These are phyloP conservation scores for Trichoderma lentiforme DNA, from an alignment of 2,329 filamentous ascomycete species.

Conservation along the genomic window DNA sequence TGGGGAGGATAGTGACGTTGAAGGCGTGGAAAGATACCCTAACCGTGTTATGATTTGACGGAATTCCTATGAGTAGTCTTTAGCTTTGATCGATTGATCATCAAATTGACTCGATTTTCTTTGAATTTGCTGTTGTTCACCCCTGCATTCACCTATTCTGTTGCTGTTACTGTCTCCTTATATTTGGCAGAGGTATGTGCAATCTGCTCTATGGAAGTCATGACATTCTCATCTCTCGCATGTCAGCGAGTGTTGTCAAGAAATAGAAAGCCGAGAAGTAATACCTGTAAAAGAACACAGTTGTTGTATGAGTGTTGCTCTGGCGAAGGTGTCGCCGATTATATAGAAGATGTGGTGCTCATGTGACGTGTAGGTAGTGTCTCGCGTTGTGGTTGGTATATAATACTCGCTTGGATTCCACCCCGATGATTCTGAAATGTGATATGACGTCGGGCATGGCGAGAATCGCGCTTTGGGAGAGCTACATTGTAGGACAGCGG, in stretches of 20 bases:
- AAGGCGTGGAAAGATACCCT: conserved; percentile 15
- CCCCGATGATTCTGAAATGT: conserved; percentile 24
- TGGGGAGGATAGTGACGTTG: background rate
- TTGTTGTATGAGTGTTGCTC: background rate
- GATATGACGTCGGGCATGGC: conserved; percentile 23
- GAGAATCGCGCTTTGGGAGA: conserved; percentile 26
- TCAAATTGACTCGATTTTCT: background rate
- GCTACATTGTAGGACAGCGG: conserved; percentile 22
- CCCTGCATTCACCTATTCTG: background rate
- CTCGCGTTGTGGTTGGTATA: background rate
- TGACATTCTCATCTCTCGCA: background rate
- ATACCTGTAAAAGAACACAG: background rate
- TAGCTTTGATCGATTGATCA: background rate
- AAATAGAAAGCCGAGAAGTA: background rate
- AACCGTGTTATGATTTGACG: background rate
- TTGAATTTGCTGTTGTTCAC: background rate
- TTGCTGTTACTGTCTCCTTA: background rate
- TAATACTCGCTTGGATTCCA: background rate
- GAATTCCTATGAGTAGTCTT: background rate
- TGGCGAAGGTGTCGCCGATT: background rate
- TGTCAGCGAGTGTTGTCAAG: background rate
- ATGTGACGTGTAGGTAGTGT: no score
- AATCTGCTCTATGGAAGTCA: background rate
- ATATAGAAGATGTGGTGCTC: background rate
- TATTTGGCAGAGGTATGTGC: background rate